Conservation (phyloP, 305 asterid genomes). For the Stenogyne calaminthoides region DNA sequence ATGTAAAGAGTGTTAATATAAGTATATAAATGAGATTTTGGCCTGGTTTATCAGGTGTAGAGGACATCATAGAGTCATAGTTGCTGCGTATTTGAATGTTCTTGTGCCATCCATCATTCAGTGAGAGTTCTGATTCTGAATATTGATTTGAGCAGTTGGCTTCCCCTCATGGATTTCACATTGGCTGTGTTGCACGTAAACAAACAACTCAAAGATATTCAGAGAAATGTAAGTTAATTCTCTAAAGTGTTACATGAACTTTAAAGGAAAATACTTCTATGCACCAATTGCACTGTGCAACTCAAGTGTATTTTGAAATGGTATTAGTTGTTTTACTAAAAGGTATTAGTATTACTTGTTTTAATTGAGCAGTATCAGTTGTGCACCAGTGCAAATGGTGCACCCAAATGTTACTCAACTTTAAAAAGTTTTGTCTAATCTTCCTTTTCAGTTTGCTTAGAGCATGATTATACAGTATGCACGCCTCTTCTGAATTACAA, state of each 20-base stretch:
- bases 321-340: too few relatives aligned
- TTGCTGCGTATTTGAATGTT: constrained; percentile 22
- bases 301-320: too few relatives aligned
- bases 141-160: constrained; percentile 46
- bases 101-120: constrained; percentile 18
- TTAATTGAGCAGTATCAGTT: too few relatives aligned
- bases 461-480: not conserved
- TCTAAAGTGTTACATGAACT: not conserved
- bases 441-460: not conserved
- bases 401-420: not conserved
- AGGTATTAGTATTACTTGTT: too few relatives aligned
- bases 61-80: constrained; percentile 15
- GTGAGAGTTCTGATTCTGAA: constrained; percentile 33
- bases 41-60: constrained; percentile 20
- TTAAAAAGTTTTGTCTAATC: not conserved
- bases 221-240: constrained; percentile 50
- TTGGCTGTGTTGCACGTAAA: constrained; percentile 35
- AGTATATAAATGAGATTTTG: constrained; percentile 15
- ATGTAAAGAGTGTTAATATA: not conserved
- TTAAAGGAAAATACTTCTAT: not conserved
- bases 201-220: constrained; percentile 42
- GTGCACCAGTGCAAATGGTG: too few relatives aligned
- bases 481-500: constrained; percentile 4
- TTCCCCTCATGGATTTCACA: constrained; percentile 40
- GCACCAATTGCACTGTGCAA: too few relatives aligned